Evolutionary conservation across 768 basidiomycete genomes (phyloP).

Genomic region (Clathrus columnatus): DNA sequence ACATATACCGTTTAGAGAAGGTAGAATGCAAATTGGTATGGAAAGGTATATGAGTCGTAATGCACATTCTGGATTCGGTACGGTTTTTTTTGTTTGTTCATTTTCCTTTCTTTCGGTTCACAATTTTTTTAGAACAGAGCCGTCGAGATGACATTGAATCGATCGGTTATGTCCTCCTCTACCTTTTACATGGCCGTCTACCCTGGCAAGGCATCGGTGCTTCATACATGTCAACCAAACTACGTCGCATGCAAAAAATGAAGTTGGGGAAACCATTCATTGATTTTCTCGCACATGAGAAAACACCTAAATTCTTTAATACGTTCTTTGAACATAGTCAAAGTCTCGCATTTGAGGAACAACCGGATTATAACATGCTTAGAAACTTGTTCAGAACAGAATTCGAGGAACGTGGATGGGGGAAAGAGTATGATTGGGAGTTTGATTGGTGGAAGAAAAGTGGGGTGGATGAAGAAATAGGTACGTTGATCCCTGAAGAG

Average conservation of each 20-base stretch:
- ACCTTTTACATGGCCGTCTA: slow-evolving; percentile 22
- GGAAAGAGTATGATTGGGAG: slow-evolving; percentile 8
- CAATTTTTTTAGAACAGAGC: slow-evolving; percentile 11
- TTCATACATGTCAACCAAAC: neutral
- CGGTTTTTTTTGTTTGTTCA: neutral
- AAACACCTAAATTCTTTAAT: slow-evolving; percentile 12
- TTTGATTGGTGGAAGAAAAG: neutral
- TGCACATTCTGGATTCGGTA: slow-evolving; percentile 14
- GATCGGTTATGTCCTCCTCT: slow-evolving; percentile 28
- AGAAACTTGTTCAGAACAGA: slow-evolving; percentile 11
- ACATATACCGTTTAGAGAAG: slow-evolving; percentile 15
- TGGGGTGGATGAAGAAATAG: neutral
- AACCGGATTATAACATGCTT: slow-evolving; percentile 17
- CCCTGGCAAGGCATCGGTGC: slow-evolving; percentile 24
- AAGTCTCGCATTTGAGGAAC: slow-evolving; percentile 15
- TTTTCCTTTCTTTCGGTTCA: neutral
- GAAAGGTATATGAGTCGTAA: slow-evolving; percentile 13
- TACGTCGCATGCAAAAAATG: slow-evolving; percentile 13
- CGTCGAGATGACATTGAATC: slow-evolving; percentile 29
- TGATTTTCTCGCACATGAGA: neutral
- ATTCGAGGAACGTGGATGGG: neutral
- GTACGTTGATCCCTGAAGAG: neutral
- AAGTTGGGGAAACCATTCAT: slow-evolving; percentile 4
- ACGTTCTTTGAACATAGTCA: slow-evolving; percentile 15
- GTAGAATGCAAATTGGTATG: slow-evolving; percentile 11